Base-by-base conservation (phyloP, 768 basidiomycete species). In the Hemileccinum impolitum region DNA sequence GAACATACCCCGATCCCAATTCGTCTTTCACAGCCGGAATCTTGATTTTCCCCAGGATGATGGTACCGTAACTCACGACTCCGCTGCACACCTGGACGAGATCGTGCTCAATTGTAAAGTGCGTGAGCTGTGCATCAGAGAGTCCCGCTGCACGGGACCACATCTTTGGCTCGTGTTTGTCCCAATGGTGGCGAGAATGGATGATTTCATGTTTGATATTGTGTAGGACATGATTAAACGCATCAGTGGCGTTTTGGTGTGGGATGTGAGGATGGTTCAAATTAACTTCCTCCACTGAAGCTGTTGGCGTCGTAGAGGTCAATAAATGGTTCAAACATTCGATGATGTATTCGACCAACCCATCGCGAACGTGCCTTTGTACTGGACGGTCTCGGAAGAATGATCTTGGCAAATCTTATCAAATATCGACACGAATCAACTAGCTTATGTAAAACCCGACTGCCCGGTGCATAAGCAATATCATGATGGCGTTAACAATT, bases 41-140 rank as follows among this genome's bases (percentile, higher is more conserved):
- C 57, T 77, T 78, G 63, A 90, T 78, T 74, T 90, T 89, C 23
- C 89, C 87, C 11, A 91, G 64, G 51, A 91, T 78, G 48, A 90
- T 79, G 10, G 75, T 79, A 14, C 88, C 88, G 63, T 90, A 81
- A 50, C 81, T 75, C 30, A 82, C 82, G 32, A 66, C 52, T 4
- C 75, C 85, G 58, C 78, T 82, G 47, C 85, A 72, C 26, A 74
- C 63, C 54, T 68, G 56, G 13, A 76, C 70, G 39, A 78, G 69
- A 54, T 76, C 75, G 6, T 67, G 37, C 56, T 71, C 60, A 40
- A 83, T 70, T 32, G 65, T 71, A 59, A 87, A 87, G 44, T 57
- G 52, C 11, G 74, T 70, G 48, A 90, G 70, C 21, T 81, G 68
- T 0, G 67, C 41, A 59, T 90, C 79, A 31, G 75, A 71, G 26